Evolutionary conservation across 2,329 filamentous ascomycete genomes (phyloP).

Genomic region (Penicillium glabrum): DNA sequence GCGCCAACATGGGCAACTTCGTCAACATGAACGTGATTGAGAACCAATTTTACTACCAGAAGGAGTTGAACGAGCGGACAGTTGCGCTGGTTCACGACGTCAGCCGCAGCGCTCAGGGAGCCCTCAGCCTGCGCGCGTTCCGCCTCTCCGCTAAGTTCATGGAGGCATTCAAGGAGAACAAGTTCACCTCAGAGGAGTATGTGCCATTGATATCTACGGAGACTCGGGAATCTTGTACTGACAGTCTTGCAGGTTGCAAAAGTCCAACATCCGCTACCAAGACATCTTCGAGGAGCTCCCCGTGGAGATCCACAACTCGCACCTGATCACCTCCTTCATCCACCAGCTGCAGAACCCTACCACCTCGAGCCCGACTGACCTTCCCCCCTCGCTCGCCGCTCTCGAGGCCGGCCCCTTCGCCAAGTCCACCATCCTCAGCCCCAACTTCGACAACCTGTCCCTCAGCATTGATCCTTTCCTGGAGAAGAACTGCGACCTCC

Average conservation of each 20-base stretch:
- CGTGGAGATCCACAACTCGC: slow-evolving; percentile 90
- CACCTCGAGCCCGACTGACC: slow-evolving; percentile 65
- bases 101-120: slow-evolving; percentile 89
- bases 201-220: slow-evolving; percentile 30
- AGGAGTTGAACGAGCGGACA: slow-evolving; percentile 80
- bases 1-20: slow-evolving; percentile 98
- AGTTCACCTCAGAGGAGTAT: slow-evolving; percentile 95
- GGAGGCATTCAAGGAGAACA: slow-evolving; percentile 89
- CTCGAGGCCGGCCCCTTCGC: slow-evolving; percentile 64
- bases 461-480: slow-evolving; percentile 96
- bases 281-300: slow-evolving; percentile 92
- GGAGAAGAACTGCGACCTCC: slow-evolving; percentile 95
- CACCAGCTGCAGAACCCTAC: slow-evolving; percentile 80
- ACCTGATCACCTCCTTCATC: slow-evolving; percentile 91
- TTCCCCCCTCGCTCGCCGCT: slow-evolving; percentile 76
- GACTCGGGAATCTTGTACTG: slow-evolving; percentile 8
- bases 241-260: slow-evolving; percentile 71
- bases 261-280: slow-evolving; percentile 88
- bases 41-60: slow-evolving; percentile 98
- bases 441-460: slow-evolving; percentile 86
- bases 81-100: slow-evolving; percentile 93
- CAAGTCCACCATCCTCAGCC: slow-evolving; percentile 68
- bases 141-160: slow-evolving; percentile 85
- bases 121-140: slow-evolving; percentile 87
- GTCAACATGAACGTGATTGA: slow-evolving; percentile 93